Conservation (phyloP, 345 rosid genomes). For the Bruguiera sexangula region DNA sequence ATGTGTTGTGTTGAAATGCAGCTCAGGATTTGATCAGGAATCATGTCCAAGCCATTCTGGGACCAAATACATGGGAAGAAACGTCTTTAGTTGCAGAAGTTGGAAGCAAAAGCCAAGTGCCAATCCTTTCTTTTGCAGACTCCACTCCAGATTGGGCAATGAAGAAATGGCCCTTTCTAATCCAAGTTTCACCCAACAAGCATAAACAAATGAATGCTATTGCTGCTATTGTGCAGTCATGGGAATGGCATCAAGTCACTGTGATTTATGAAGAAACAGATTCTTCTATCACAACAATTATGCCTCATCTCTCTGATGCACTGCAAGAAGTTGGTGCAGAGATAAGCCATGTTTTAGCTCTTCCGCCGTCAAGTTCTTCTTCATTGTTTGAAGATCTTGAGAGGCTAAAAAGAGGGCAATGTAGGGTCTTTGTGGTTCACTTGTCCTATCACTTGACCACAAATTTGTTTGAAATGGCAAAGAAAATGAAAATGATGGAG, state of each 20-base stretch:
- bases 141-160: constrained; percentile 21
- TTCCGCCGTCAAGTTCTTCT: constrained; percentile 11
- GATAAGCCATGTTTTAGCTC: constrained; percentile 4
- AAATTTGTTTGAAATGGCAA: constrained; percentile 22
- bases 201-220: constrained; percentile 25
- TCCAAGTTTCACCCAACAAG: constrained; percentile 21
- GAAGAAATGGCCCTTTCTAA: constrained; percentile 22
- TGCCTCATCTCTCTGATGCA: constrained; percentile 15
- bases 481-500: constrained; percentile 29
- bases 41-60: constrained; percentile 24
- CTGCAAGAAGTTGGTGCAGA: constrained; percentile 16
- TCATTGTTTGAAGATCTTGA: constrained; percentile 6
- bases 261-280: constrained; percentile 20
- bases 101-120: constrained; percentile 12
- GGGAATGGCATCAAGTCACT: constrained; percentile 19
- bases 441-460: constrained; percentile 10
- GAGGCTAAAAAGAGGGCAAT: background rate
- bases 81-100: constrained; percentile 16
- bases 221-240: constrained; percentile 27
- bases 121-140: constrained; percentile 23
- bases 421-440: constrained; percentile 38
- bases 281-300: constrained; percentile 8
- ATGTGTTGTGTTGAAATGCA: background rate
- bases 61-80: constrained; percentile 33
- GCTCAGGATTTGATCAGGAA: constrained; percentile 14